These are phyloP conservation scores for Suhomyces xylopsoci DNA, from an alignment of 805 yeast genomes.

Conservation along the genomic window DNA sequence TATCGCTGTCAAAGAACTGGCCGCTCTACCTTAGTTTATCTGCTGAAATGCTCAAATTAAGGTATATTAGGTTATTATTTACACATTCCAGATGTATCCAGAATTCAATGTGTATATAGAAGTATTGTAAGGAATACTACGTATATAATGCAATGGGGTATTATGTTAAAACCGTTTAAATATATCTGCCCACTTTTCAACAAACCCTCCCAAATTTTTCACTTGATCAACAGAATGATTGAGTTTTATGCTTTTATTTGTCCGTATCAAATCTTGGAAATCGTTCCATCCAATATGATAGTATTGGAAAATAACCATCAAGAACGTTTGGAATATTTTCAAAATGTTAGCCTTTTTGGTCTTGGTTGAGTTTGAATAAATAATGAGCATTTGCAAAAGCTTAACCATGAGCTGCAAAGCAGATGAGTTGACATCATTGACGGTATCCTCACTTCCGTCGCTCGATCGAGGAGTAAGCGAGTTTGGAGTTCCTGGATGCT, in stretches of 20 bases:
- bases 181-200: constrained; percentile 35
- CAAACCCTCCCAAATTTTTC: constrained; percentile 34
- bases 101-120: not conserved
- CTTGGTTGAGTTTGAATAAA: constrained; percentile 33
- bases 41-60: not conserved
- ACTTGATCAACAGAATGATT: constrained; percentile 33
- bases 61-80: not conserved
- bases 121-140: not conserved
- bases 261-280: constrained; percentile 28
- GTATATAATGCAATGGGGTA: not conserved
- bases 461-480: constrained; percentile 6
- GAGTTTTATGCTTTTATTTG: constrained; percentile 35
- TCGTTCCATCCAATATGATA: constrained; percentile 44
- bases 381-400: constrained; percentile 32
- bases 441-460: not conserved
- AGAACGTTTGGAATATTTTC: constrained; percentile 31
- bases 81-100: not conserved
- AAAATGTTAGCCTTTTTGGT: constrained; percentile 26
- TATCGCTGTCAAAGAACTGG: not conserved
- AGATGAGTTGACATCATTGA: constrained; percentile 20
- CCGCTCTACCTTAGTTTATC: not conserved
- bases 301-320: constrained; percentile 31
- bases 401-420: constrained; percentile 28
- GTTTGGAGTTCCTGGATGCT: not conserved
- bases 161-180: constrained; percentile 22